Evolutionary conservation across 208 protist genomes (phyloP).

Genomic region (Crithidia fasciculata): DNA sequence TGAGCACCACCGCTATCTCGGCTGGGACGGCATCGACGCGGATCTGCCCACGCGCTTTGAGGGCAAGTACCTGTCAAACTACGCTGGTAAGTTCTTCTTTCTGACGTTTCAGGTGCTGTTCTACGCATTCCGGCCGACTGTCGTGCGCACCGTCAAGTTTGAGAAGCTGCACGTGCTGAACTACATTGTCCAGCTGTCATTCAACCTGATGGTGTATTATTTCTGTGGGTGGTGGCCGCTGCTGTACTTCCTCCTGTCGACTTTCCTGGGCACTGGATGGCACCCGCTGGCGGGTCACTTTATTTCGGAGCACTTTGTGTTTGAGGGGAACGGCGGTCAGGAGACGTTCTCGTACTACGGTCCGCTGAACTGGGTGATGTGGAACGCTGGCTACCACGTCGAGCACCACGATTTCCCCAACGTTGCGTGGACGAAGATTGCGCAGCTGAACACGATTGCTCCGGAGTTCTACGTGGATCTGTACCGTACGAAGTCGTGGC

Average conservation of each 20-base stretch:
- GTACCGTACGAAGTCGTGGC: constrained; percentile 77
- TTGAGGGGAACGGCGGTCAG: constrained; percentile 66
- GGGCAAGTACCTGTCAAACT: constrained; percentile 66
- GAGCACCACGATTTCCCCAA: constrained; percentile 98
- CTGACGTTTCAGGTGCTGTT: constrained; percentile 90
- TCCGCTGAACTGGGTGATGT: constrained; percentile 87
- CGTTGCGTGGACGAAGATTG: constrained; percentile 91
- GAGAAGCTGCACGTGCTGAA: constrained; percentile 63
- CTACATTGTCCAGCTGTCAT: constrained; percentile 48
- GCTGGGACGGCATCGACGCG: constrained; percentile 84
- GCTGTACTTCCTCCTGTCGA: constrained; percentile 79
- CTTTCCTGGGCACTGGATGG: constrained; percentile 84
- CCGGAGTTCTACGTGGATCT: constrained; percentile 94
- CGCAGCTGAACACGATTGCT: constrained; percentile 85
- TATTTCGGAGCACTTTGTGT: constrained; percentile 94
- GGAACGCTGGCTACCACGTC: constrained; percentile 96
- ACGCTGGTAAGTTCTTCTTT: constrained; percentile 81
- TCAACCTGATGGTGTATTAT: constrained; percentile 49
- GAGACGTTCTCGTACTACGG: constrained; percentile 98
- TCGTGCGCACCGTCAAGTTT: constrained; percentile 71
- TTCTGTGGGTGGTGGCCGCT: constrained; percentile 69
- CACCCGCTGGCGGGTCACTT: constrained; percentile 93
- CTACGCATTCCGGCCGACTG: constrained; percentile 86
- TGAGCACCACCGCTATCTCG: constrained; percentile 94
- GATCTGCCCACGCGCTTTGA: constrained; percentile 90